Evolutionary conservation across 2,329 filamentous ascomycete genomes (phyloP), one percentile per base, ranked within the genome.

Genomic region (Neoarthrinium moseri): DNA sequence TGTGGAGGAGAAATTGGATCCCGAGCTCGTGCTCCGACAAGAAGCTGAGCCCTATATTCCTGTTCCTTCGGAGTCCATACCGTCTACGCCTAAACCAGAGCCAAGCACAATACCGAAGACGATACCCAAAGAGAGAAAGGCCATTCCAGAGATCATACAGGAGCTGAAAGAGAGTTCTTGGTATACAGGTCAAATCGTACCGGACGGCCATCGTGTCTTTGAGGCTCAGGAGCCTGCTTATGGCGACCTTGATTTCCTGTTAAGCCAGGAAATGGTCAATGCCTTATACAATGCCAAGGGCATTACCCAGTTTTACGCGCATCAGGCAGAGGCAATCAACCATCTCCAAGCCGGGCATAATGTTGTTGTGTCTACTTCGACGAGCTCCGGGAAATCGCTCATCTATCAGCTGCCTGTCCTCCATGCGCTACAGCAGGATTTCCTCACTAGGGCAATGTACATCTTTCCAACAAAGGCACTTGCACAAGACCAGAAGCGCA

Each of bases 401-500:
- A 96, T 99, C 50, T 99, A 97, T 60, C 94, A 99, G 60, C 78
- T 99, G 13, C 94, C 94, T 0, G 90, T 99, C 35, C 70, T 99
- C 10, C 84, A 95, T 60, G 87, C 89, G 40, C 71, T 99, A 2
- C 92, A 99, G 64, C 74, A 81, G 43, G 87, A 97, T 57, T 71
- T 67, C 2, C 75, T 84, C 46, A 88, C 89, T 7, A 77, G 94
- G 56, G 94, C 94, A 3, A 90, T 99, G 84, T 97, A 96, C 63
- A 96, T 99, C 27, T 99, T 99, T 50, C 94, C 94, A 0, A 99
- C 94, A 0, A 99, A 99, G 68, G 94, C 94, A 1, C 71, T 99
- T 13, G 92, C 94, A 0, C 94, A 99, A 63, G 94, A 99, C 65
- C 94, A 99, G 65, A 84, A 86, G 56, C 80, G 91, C 55, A 96